Percentiles rank a stretch among this genome's conserved stretches.
Conservation (phyloP, 2,329 filamentous ascomycete genomes). For the Fusarium floridanum region DNA sequence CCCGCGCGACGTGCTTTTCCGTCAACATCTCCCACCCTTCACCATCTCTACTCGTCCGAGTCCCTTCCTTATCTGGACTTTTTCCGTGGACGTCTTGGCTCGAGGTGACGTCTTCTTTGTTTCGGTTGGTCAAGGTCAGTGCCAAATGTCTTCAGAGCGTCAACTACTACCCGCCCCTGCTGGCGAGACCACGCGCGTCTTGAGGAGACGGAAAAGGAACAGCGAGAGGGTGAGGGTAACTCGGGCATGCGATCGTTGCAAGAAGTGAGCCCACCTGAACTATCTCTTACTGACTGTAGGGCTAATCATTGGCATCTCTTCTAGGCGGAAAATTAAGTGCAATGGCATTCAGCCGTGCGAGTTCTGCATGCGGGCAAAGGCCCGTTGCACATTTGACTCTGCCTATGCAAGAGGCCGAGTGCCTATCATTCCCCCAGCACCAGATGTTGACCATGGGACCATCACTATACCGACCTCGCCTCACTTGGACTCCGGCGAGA, state of each 20-base stretch:
- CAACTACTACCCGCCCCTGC: conserved; percentile 19
- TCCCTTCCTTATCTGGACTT: conserved; percentile 1
- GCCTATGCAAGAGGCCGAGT: conserved; percentile 43
- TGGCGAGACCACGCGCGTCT: conserved; percentile 6
- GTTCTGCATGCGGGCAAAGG: conserved; percentile 39
- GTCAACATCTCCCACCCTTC: neutral
- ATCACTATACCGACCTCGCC: conserved; percentile 16
- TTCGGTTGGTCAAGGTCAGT: neutral
- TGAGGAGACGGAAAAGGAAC: conserved; percentile 43
- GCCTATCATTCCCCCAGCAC: conserved; percentile 36
- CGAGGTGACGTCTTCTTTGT: neutral
- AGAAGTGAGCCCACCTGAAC: conserved; percentile 34
- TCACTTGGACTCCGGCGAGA: conserved; percentile 12
- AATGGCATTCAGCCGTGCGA: conserved; percentile 44
- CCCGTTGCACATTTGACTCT: conserved; percentile 42
- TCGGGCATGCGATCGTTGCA: conserved; percentile 45
- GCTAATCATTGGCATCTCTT: conserved; percentile 21
- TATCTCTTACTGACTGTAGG: neutral
- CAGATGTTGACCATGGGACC: conserved; percentile 12
- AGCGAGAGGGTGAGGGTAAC: conserved; percentile 42
- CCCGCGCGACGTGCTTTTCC: neutral
- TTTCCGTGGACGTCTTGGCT: neutral
- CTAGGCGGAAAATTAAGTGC: conserved; percentile 45
- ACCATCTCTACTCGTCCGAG: neutral
- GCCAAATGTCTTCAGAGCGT: conserved; percentile 26